Evolutionary conservation across 2,329 filamentous ascomycete genomes (phyloP).

Genomic region (Scytalidium sp.): DNA sequence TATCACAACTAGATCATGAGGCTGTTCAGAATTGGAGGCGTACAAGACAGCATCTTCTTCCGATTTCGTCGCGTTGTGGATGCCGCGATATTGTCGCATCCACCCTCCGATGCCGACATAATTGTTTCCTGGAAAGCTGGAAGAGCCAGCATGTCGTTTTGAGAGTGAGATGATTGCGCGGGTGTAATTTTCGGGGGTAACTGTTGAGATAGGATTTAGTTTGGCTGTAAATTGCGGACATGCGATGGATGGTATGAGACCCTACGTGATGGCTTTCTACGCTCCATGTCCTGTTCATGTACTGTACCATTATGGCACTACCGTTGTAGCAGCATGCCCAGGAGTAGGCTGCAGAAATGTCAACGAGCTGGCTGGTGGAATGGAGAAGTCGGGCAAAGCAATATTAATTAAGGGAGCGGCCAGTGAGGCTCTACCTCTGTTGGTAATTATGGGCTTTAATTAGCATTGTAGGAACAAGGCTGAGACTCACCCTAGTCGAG

Average conservation of each 20-base stretch:
- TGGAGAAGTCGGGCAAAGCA: too few relatives aligned
- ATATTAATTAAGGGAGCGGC: too few relatives aligned
- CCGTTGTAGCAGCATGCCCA: not conserved
- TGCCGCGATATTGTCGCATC: conserved; percentile 8
- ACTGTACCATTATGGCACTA: too few relatives aligned
- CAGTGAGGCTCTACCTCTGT: too few relatives aligned
- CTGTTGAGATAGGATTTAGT: conserved; percentile 1
- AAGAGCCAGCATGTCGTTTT: conserved; percentile 6
- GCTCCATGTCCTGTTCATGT: conserved; percentile 2
- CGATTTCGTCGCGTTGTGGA: conserved; percentile 1
- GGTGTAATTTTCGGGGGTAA: conserved; percentile 19
- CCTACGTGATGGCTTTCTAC: conserved; percentile 1
- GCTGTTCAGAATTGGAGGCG: conserved; percentile 6
- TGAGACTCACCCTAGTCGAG: too few relatives aligned
- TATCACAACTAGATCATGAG: conserved; percentile 7
- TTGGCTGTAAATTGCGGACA: conserved; percentile 1
- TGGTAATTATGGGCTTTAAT: too few relatives aligned
- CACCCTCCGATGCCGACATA: conserved; percentile 7
- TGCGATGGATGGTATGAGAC: not conserved
- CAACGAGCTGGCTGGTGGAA: too few relatives aligned
- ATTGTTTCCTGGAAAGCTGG: conserved; percentile 8
- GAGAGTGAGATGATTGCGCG: conserved; percentile 8
- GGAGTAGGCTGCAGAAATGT: not conserved
- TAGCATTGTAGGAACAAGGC: too few relatives aligned
- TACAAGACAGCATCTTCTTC: conserved; percentile 4